A percentile compares a stretch with the other conserved stretches of the same genome.
These are phyloP conservation scores for Lactarius trivialis DNA, from an alignment of 768 basidiomycete genomes.

Conservation along the genomic window DNA sequence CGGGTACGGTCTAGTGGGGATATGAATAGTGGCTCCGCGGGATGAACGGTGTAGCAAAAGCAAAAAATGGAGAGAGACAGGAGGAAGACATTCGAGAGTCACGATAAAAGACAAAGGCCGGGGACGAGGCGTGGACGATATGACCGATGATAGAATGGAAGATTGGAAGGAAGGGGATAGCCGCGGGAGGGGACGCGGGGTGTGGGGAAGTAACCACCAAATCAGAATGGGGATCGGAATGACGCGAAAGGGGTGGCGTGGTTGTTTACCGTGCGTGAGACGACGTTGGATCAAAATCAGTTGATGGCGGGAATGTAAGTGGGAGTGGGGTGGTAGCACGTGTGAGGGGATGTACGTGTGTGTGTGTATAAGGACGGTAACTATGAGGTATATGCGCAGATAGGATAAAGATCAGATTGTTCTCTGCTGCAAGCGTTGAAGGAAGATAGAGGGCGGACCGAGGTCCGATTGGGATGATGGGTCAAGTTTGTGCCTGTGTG, in stretches of 20 bases:
- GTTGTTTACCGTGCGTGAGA: background rate
- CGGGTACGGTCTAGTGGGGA: background rate
- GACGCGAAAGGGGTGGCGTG: slow-evolving; percentile 2
- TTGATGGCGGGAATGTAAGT: slow-evolving; percentile 5
- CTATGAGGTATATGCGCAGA: background rate
- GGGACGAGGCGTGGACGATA: slow-evolving; percentile 6
- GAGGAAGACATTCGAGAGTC: background rate
- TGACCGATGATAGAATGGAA: background rate
- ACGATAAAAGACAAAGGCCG: slow-evolving; percentile 5
- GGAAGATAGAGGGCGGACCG: background rate
- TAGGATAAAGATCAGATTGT: background rate
- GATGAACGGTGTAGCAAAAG: background rate
- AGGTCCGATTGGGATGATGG: slow-evolving; percentile 7
- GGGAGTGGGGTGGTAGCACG: slow-evolving; percentile 1
- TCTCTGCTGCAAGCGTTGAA: background rate
- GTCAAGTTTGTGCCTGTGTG: background rate
- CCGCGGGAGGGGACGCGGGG: slow-evolving; percentile 18
- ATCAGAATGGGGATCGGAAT: slow-evolving; percentile 16
- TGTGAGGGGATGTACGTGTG: background rate
- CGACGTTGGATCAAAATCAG: background rate
- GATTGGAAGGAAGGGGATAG: slow-evolving; percentile 7
- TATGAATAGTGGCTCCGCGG: slow-evolving; percentile 5
- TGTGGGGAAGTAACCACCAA: slow-evolving; percentile 20
- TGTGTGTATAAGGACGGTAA: background rate
- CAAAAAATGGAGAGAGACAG: background rate